phyloP scores from a whole-genome alignment of 352 stramenopile species.

The Saprolegnia parasitica region DNA sequence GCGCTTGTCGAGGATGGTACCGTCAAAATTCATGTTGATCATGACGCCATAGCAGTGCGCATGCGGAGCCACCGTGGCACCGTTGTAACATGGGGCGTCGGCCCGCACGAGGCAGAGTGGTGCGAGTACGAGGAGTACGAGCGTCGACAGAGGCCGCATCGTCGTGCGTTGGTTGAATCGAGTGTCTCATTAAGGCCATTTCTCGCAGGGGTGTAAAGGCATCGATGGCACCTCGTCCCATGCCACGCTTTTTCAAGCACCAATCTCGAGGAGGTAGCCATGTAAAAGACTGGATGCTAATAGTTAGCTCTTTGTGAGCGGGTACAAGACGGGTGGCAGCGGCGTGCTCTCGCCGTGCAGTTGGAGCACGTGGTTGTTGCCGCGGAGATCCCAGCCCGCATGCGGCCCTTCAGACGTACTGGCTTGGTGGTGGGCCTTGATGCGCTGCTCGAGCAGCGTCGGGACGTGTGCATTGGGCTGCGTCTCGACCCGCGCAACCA shows the following conservation, averaged over 20 bases:
- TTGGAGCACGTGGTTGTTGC: neutral
- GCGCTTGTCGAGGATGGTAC: neutral
- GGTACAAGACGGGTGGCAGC: slow-evolving; percentile 23
- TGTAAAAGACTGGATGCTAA: neutral
- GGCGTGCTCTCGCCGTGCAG: neutral
- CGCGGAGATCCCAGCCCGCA: slow-evolving; percentile 7
- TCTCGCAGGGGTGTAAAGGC: no score
- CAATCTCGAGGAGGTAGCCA: neutral
- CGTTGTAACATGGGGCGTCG: no score
- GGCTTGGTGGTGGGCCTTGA: slow-evolving; percentile 9
- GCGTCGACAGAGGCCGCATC: no score
- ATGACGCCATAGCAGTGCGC: neutral
- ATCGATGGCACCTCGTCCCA: no score
- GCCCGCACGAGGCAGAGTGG: no score
- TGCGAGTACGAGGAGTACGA: no score
- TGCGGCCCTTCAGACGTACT: neutral
- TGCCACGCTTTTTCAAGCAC: no score
- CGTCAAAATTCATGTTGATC: neutral
- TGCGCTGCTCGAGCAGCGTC: slow-evolving; percentile 15
- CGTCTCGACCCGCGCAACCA: neutral
- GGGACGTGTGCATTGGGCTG: neutral
- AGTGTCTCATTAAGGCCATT: no score
- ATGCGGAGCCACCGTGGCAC: neutral
- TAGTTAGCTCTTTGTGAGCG: slow-evolving; percentile 16
- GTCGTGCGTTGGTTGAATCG: no score